Evolutionary conservation across 768 basidiomycete genomes (phyloP).

Genomic region (Tylopilus balloui): DNA sequence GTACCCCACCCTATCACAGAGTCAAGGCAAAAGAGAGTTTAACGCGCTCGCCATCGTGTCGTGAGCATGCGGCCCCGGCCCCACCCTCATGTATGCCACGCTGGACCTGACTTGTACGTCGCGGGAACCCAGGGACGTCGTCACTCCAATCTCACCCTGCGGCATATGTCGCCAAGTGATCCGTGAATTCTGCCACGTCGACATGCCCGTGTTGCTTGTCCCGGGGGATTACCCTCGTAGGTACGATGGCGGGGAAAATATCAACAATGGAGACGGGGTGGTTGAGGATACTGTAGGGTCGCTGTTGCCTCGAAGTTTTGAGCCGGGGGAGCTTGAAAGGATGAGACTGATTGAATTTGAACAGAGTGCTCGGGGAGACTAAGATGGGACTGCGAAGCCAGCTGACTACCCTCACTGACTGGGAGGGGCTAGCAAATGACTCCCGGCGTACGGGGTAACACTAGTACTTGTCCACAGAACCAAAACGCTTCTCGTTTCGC

Average conservation of each 20-base stretch:
- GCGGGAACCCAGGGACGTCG: constrained; percentile 61
- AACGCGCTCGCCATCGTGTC: constrained; percentile 71
- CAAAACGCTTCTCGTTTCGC: background rate
- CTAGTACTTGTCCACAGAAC: no score
- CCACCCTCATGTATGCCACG: background rate
- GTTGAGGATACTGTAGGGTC: background rate
- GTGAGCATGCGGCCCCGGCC: constrained; percentile 39
- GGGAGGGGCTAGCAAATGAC: no score
- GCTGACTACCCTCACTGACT: no score
- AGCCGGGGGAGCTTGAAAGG: background rate
- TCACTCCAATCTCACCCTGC: constrained; percentile 74
- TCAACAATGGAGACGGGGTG: background rate
- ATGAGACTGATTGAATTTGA: background rate
- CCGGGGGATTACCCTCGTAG: constrained; percentile 41
- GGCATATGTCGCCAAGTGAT: constrained; percentile 91
- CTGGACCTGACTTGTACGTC: background rate
- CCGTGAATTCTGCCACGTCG: constrained; percentile 73
- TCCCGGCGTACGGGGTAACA: no score
- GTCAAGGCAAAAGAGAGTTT: constrained; percentile 69
- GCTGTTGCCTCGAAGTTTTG: background rate
- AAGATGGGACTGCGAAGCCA: background rate
- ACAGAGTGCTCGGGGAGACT: background rate
- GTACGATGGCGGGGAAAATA: background rate
- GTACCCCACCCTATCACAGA: constrained; percentile 40
- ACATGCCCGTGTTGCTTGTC: constrained; percentile 71